Percentiles rank a stretch among this genome's conserved stretches.
Evolutionary conservation across 129 eudicot genomes (phyloP).

Genomic region (Kitagawia praeruptora): DNA sequence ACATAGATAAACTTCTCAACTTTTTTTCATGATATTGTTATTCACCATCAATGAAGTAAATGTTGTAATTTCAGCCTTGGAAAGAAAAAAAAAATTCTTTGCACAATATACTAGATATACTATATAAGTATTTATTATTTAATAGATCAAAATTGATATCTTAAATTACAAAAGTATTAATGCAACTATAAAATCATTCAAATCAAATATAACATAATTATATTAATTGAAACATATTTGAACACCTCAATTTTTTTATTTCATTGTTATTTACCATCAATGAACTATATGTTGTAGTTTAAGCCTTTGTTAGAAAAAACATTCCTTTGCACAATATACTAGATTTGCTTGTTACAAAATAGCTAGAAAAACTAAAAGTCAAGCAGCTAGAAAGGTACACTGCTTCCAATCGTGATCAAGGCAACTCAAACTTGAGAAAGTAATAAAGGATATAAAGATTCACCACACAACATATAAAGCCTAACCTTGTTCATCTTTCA

Average conservation of each 20-base stretch:
- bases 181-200: neutral
- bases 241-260: too few relatives aligned
- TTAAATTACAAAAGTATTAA: too few relatives aligned
- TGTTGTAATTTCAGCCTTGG: neutral
- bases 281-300: neutral
- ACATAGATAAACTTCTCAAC: neutral
- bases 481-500: slow-evolving; percentile 94
- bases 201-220: neutral
- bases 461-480: neutral
- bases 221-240: neutral
- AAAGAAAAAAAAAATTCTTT: neutral
- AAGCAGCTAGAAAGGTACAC: neutral
- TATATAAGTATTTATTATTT: too few relatives aligned
- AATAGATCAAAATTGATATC: neutral
- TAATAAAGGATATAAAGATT: neutral
- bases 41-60: neutral
- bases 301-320: neutral
- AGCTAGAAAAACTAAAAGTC: neutral
- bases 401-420: neutral
- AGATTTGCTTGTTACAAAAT: too few relatives aligned
- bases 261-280: neutral
- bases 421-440: neutral
- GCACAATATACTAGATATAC: too few relatives aligned
- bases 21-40: neutral
- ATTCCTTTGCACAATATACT: neutral